Percentiles rank a stretch among this genome's conserved stretches.
These are phyloP conservation scores for Xylariaceae sp. DNA, from an alignment of 2,329 filamentous ascomycete genomes.

Conservation along the genomic window DNA sequence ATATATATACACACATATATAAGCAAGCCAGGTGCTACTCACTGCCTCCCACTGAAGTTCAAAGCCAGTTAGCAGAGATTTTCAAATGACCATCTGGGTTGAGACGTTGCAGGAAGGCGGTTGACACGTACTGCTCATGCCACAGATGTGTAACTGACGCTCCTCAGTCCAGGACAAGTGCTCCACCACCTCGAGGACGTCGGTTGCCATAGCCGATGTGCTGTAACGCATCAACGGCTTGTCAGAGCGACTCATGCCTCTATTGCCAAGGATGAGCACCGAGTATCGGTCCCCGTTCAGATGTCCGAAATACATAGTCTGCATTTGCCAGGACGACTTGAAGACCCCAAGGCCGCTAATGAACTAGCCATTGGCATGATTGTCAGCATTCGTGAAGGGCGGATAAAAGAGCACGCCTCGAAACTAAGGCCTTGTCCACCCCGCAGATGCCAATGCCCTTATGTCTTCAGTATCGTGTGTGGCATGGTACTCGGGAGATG, in stretches of 20 bases:
- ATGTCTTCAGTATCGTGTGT: background rate
- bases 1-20: background rate
- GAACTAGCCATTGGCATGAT: conserved; percentile 47
- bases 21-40: conserved; percentile 1
- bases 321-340: conserved; percentile 71
- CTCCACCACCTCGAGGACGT: conserved; percentile 63
- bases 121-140: conserved; percentile 54
- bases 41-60: conserved; percentile 19
- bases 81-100: conserved; percentile 29
- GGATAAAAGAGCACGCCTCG: no score
- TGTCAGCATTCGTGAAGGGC: background rate
- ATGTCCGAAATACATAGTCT: conserved; percentile 79
- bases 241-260: conserved; percentile 76
- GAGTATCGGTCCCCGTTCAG: conserved; percentile 62
- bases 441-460: background rate
- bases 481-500: background rate
- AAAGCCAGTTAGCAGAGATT: conserved; percentile 5
- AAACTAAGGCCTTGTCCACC: background rate
- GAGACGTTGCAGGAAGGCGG: background rate
- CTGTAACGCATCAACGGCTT: conserved; percentile 75
- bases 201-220: conserved; percentile 78
- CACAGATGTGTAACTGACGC: conserved; percentile 61
- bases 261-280: conserved; percentile 75
- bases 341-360: conserved; percentile 75
- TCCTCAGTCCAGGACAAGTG: conserved; percentile 61